phyloP scores from a whole-genome alignment of 2,329 filamentous ascomycete genomes.

The Elsinoe australis region DNA sequence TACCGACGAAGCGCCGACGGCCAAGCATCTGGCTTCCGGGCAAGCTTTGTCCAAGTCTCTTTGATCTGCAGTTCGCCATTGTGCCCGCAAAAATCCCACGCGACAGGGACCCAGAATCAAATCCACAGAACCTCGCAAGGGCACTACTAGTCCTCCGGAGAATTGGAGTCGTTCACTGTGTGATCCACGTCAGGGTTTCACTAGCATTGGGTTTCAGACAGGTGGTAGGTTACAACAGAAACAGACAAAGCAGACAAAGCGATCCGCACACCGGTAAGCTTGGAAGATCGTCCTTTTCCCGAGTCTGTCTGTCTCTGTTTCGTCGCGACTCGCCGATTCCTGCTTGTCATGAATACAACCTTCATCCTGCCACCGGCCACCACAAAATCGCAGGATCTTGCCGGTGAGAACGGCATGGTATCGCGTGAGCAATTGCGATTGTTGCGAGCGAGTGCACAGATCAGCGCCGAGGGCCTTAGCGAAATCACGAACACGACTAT shows the following conservation, averaged over 20 bases:
- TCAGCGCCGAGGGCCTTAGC: not conserved
- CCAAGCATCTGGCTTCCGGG: not conserved
- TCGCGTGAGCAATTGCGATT: slow-evolving; percentile 7
- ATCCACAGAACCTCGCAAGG: slow-evolving; percentile 2
- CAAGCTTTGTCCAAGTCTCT: slow-evolving; percentile 4
- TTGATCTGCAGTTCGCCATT: slow-evolving; percentile 11
- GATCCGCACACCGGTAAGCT: too few relatives aligned
- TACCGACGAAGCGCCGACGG: not conserved
- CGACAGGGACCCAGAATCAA: slow-evolving; percentile 2
- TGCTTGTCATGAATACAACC: not conserved
- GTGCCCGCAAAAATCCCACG: not conserved
- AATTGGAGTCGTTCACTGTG: not conserved
- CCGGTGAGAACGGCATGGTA: not conserved
- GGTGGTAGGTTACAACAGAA: too few relatives aligned
- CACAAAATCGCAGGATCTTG: slow-evolving; percentile 9
- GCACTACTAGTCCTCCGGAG: not conserved
- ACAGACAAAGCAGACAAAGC: too few relatives aligned
- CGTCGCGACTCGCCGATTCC: not conserved
- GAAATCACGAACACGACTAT: slow-evolving; percentile 6
- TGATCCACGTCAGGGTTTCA: slow-evolving; percentile 4
- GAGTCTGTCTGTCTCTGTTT: too few relatives aligned
- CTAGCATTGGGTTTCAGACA: too few relatives aligned
- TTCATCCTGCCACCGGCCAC: not conserved
- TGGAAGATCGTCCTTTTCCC: too few relatives aligned
- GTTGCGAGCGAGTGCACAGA: not conserved